Evolutionary conservation across 2,329 filamentous ascomycete species (phyloP).

Genomic region (Atkinsonella texensis): DNA sequence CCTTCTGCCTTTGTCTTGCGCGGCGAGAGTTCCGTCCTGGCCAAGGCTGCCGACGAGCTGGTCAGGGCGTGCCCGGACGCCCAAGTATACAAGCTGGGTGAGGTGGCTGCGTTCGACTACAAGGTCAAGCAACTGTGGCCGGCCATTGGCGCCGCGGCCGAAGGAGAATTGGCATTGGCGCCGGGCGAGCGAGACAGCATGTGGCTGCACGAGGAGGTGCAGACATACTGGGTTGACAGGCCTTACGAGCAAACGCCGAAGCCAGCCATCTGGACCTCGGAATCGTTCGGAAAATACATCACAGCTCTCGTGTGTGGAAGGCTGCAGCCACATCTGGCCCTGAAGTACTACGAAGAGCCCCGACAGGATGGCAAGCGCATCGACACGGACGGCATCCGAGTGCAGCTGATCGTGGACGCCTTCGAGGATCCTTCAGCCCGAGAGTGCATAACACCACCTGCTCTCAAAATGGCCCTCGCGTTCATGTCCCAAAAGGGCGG

Average conservation of each 20-base stretch:
- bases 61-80: constrained; percentile 18
- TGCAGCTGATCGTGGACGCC: constrained; percentile 25
- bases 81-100: constrained; percentile 24
- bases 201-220: constrained; percentile 23
- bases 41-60: constrained; percentile 23
- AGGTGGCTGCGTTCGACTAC: constrained; percentile 23
- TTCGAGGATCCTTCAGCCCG: constrained; percentile 25
- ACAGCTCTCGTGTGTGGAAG: constrained; percentile 26
- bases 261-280: constrained; percentile 29
- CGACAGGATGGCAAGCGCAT: constrained; percentile 16
- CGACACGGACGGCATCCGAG: constrained; percentile 26
- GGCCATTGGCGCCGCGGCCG: constrained; percentile 16
- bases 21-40: constrained; percentile 18
- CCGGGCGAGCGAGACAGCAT: constrained; percentile 15
- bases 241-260: constrained; percentile 27
- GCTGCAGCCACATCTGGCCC: constrained; percentile 20
- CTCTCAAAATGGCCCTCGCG: constrained; percentile 32
- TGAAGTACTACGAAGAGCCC: constrained; percentile 22
- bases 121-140: constrained; percentile 25
- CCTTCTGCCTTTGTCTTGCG: constrained; percentile 21
- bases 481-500: constrained; percentile 27
- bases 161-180: constrained; percentile 14
- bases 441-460: constrained; percentile 23
- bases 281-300: constrained; percentile 31
- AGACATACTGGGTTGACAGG: constrained; percentile 17